Evolutionary conservation across 1,284 basidiomycete species (phyloP), one percentile per base, ranked within the genome.

Genomic region (Fomitopsis palustris): DNA sequence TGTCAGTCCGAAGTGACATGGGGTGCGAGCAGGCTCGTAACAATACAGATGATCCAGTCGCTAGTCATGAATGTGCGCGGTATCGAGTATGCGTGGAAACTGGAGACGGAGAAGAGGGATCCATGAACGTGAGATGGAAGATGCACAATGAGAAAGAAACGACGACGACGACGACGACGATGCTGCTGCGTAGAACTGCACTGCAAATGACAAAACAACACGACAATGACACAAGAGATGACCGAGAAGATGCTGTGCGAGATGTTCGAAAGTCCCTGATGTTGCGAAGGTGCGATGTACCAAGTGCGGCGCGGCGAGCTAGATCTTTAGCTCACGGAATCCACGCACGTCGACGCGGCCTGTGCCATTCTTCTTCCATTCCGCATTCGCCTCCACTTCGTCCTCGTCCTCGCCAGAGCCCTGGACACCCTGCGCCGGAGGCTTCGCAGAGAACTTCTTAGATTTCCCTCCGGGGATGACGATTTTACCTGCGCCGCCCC

Each of bases 251-350:
- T 59, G 64, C 55, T 63, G 62, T 59, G 53, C 39, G 23, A 41
- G 39, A 39, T 56, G 42, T 49, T 29, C 55, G 19, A 41, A 55
- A 12, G 42, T 49, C 55, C 55, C 10, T 56, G 42, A 29, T 21
- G 27, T 29, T 17, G 54, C 54, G 27, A 42, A 31, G 21, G n/a
- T 55, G 35, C 14, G 47, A 51, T 51, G 33, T 25, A 51, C 43
- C 37, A 23, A 23, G 55, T 43, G 33, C 39, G 35, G 23, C 27
- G 42, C 41, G 21, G 23, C 17, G 12, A 10, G 23, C 69, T 70
- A 91, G 65, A 92, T 92, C 81, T 84, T 90, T 70, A 92, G 71
- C 75, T 92, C 90, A 64, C 88, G 78, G 72, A 92, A 92, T 55
- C 90, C 90, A 59, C 90, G 78, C 60, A 92, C 88, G 70, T 92